phyloP scores from a whole-genome alignment of 1,284 basidiomycete species.

The Athelia psychrophila region DNA sequence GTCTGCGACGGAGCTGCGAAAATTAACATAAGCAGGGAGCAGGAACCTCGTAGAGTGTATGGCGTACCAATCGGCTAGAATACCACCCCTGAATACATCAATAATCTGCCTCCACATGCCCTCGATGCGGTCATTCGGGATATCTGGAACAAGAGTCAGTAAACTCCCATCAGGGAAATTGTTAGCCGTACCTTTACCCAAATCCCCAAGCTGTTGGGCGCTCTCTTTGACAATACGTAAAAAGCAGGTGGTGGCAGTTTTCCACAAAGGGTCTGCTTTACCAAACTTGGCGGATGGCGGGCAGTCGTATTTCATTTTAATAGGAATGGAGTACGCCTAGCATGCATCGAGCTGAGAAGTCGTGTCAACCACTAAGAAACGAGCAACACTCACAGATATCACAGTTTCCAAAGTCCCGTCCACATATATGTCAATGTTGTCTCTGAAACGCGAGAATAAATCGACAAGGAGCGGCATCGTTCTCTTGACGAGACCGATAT shows the following conservation, averaged over 20 bases:
- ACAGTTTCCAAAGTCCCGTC: constrained; percentile 84
- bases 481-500: constrained; percentile 84
- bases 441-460: constrained; percentile 65
- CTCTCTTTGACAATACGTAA: constrained; percentile 67
- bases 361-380: neutral
- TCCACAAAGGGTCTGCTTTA: constrained; percentile 87
- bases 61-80: constrained; percentile 82
- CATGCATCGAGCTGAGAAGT: constrained; percentile 5
- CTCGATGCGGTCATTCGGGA: constrained; percentile 62
- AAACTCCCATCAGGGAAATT: neutral
- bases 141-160: constrained; percentile 32
- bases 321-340: constrained; percentile 85
- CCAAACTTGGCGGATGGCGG: constrained; percentile 84
- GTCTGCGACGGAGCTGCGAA: constrained; percentile 48
- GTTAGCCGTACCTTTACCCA: constrained; percentile 42
- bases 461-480: constrained; percentile 83
- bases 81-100: constrained; percentile 77
- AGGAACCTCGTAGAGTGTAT: neutral
- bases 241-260: constrained; percentile 79
- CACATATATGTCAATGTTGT: constrained; percentile 60
- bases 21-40: constrained; percentile 1
- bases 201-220: constrained; percentile 42
- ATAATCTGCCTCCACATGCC: constrained; percentile 86
- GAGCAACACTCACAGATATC: constrained; percentile 58
- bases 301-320: constrained; percentile 94